Conservation (phyloP, 257 asterid genomes). For the Prunella vulgaris region DNA sequence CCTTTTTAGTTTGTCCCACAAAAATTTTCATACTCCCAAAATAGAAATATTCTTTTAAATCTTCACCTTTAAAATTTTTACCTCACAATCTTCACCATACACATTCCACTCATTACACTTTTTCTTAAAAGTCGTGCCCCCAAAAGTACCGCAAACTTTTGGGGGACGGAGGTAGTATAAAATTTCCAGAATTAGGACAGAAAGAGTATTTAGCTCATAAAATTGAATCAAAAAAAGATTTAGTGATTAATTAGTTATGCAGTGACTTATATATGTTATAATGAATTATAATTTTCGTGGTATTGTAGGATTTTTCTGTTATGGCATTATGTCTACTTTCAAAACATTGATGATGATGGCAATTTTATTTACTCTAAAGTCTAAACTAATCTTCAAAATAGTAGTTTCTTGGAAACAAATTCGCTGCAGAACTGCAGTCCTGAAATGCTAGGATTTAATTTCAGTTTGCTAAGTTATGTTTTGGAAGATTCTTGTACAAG, state of each 20-base stretch:
- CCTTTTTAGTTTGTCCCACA: no score
- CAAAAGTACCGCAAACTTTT: no score
- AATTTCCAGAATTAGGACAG: neutral
- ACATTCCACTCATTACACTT: no score
- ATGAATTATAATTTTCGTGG: neutral
- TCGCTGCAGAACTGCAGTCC: slow-evolving; percentile 3
- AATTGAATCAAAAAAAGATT: no score
- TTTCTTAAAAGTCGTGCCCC: no score
- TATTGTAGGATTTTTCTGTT: neutral
- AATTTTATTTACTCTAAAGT: neutral
- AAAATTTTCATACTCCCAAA: no score
- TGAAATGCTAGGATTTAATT: neutral
- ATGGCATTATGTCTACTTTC: neutral
- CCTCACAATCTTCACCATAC: no score
- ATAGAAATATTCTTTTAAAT: no score
- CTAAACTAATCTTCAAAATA: neutral
- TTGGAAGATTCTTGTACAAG: no score
- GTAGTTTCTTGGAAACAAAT: neutral
- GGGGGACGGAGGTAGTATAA: no score
- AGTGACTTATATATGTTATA: neutral
- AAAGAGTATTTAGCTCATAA: neutral
- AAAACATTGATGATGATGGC: neutral
- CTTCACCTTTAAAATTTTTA: no score
- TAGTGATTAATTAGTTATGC: neutral
- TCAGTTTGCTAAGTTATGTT: no score